phyloP scores from a whole-genome alignment of 257 asterid species.

The Phtheirospermum japonicum region DNA sequence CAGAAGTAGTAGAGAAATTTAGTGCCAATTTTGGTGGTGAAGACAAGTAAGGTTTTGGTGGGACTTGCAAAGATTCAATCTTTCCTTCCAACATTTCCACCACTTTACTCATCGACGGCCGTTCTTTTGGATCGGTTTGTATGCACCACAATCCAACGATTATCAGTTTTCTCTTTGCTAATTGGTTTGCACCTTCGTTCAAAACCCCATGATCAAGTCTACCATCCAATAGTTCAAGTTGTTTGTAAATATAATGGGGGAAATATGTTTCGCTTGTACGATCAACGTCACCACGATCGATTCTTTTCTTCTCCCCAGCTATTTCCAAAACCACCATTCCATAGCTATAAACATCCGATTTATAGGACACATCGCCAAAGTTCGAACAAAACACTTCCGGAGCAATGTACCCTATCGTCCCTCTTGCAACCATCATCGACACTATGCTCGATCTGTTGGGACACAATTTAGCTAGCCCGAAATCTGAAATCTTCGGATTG shows the following conservation, averaged over 20 bases:
- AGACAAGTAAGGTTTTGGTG: neutral
- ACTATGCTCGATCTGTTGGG: slow-evolving; percentile 6
- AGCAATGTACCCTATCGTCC: slow-evolving; percentile 12
- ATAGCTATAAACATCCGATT: slow-evolving; percentile 6
- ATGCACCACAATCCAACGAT: slow-evolving; percentile 2
- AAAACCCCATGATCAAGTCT: neutral
- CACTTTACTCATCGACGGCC: slow-evolving; percentile 4
- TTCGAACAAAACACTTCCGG: neutral
- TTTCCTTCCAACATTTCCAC: slow-evolving; percentile 9
- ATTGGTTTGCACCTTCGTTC: neutral
- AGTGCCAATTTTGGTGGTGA: neutral
- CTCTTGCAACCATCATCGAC: slow-evolving; percentile 1
- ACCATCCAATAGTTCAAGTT: neutral
- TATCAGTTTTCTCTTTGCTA: neutral
- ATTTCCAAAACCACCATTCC: slow-evolving; percentile 8
- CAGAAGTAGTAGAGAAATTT: neutral
- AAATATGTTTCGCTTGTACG: neutral
- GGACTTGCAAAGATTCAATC: neutral
- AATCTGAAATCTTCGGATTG: neutral
- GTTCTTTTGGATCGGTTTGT: neutral
- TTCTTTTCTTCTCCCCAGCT: neutral
- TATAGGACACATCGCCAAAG: neutral
- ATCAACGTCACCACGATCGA: neutral
- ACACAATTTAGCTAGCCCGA: neutral
- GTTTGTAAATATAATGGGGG: neutral